These are phyloP conservation scores for Pseudocercospora macadamiae DNA, from an alignment of 2,329 filamentous ascomycete species.

Conservation along the genomic window DNA sequence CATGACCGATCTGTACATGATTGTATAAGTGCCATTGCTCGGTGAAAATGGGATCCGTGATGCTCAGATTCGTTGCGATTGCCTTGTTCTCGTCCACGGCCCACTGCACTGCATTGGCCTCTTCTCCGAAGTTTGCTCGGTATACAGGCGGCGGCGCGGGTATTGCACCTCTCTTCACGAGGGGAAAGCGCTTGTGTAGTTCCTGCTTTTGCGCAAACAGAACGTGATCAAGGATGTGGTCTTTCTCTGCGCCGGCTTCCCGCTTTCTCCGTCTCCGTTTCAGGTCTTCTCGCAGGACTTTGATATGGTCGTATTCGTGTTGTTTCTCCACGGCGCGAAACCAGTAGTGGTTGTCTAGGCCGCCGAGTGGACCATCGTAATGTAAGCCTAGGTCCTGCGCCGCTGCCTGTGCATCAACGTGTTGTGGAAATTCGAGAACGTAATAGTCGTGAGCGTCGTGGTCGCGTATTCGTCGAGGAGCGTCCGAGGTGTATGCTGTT, in stretches of 20 bases:
- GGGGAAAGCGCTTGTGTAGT: slow-evolving; percentile 56
- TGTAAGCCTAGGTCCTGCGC: slow-evolving; percentile 73
- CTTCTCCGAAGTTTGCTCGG: slow-evolving; percentile 3
- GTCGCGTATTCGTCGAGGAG: slow-evolving; percentile 30
- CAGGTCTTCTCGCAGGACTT: slow-evolving; percentile 55
- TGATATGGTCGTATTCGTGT: slow-evolving; percentile 56
- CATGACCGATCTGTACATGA: slow-evolving; percentile 76
- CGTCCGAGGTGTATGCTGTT: slow-evolving; percentile 9
- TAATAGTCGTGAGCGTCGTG: slow-evolving; percentile 89
- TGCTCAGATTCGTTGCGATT: slow-evolving; percentile 69
- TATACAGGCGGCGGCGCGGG: slow-evolving; percentile 27
- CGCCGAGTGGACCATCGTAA: slow-evolving; percentile 79
- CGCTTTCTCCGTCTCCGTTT: slow-evolving; percentile 66
- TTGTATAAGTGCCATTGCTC: slow-evolving; percentile 98
- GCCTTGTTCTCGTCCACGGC: slow-evolving; percentile 62
- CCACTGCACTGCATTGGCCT: slow-evolving; percentile 13
- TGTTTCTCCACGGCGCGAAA: slow-evolving; percentile 69
- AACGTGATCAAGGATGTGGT: slow-evolving; percentile 70
- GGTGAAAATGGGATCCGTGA: slow-evolving; percentile 85
- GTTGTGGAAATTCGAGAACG: slow-evolving; percentile 76
- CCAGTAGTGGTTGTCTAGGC: slow-evolving; percentile 79
- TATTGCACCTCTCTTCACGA: slow-evolving; percentile 59
- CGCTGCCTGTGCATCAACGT: slow-evolving; percentile 67
- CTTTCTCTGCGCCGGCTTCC: slow-evolving; percentile 47
- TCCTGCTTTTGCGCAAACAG: slow-evolving; percentile 79